phyloP scores from a whole-genome alignment of 495 filamentous ascomycete species.

The Lasiosphaeria miniovina region DNA sequence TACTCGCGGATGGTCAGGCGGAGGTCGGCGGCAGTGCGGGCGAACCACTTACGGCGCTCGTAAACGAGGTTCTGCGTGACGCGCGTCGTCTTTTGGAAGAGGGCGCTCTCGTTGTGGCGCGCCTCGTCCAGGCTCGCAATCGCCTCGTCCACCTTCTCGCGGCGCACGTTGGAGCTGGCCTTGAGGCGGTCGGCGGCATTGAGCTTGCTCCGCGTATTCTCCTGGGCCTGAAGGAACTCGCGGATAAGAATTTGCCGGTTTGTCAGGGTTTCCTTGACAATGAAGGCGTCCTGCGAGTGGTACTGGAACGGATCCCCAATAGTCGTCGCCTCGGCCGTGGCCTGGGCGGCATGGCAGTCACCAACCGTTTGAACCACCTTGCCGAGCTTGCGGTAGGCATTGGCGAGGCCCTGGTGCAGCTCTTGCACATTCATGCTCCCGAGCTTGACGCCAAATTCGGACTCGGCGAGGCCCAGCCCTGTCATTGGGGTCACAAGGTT shows the following conservation, averaged over 20 bases:
- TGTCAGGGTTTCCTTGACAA: conserved; percentile 97
- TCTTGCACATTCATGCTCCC: conserved; percentile 83
- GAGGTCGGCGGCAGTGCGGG: conserved; percentile 78
- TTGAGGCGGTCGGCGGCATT: conserved; percentile 86
- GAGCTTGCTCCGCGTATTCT: conserved; percentile 71
- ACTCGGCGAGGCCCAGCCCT: conserved; percentile 90
- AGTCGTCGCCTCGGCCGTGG: conserved; percentile 92
- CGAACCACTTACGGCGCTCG: conserved; percentile 90
- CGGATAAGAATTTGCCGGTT: conserved; percentile 98
- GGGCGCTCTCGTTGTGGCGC: conserved; percentile 68
- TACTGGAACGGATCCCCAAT: conserved; percentile 92
- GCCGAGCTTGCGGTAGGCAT: conserved; percentile 92
- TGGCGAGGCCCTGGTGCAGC: conserved; percentile 78
- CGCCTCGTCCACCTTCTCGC: conserved; percentile 95
- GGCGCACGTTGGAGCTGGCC: conserved; percentile 72
- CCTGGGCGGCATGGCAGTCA: conserved; percentile 96
- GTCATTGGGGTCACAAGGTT: background rate
- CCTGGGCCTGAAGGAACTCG: conserved; percentile 85
- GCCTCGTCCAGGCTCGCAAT: conserved; percentile 87
- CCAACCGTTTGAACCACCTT: conserved; percentile 88
- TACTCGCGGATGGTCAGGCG: conserved; percentile 82
- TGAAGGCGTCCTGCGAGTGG: conserved; percentile 93
- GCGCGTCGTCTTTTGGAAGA: conserved; percentile 76
- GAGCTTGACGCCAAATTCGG: conserved; percentile 88
- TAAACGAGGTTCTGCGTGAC: conserved; percentile 85